A percentile compares a stretch with the other conserved stretches of the same genome.
phyloP scores from a whole-genome alignment of 2,329 filamentous ascomycete genomes.

The Eutypella sp. region DNA sequence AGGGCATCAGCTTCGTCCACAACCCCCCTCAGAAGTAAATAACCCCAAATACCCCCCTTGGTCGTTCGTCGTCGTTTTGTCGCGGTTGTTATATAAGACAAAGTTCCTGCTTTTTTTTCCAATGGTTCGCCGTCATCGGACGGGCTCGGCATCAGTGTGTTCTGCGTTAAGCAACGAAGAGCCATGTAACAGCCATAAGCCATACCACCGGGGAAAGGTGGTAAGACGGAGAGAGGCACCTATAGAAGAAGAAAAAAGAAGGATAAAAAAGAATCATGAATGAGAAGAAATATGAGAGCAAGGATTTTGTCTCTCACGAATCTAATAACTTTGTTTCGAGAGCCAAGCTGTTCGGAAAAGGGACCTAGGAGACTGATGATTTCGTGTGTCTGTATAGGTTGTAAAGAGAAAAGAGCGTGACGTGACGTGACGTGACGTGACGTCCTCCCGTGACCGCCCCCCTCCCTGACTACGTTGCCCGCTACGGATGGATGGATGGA shows the following conservation, averaged over 20 bases:
- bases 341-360: slow-evolving; percentile 4
- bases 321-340: too few relatives aligned
- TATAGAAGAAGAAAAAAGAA: slow-evolving; percentile 17
- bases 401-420: slow-evolving; percentile 20
- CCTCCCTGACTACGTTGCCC: too few relatives aligned
- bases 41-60: slow-evolving; percentile 39
- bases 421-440: slow-evolving; percentile 6
- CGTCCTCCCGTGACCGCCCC: slow-evolving; percentile 1
- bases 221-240: slow-evolving; percentile 10
- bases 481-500: too few relatives aligned
- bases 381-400: slow-evolving; percentile 24
- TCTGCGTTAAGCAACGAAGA: not conserved
- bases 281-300: not conserved
- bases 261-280: slow-evolving; percentile 3
- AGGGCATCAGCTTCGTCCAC: slow-evolving; percentile 86
- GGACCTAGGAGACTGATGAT: slow-evolving; percentile 24
- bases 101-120: not conserved
- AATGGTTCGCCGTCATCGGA: not conserved
- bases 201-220: slow-evolving; percentile 7
- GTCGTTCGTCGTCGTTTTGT: slow-evolving; percentile 7
- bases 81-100: slow-evolving; percentile 11
- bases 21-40: slow-evolving; percentile 85
- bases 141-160: not conserved
- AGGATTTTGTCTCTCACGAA: too few relatives aligned
- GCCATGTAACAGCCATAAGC: not conserved